Conservation (phyloP, 2,329 filamentous ascomycete genomes). For the Cytospora piceicola region DNA sequence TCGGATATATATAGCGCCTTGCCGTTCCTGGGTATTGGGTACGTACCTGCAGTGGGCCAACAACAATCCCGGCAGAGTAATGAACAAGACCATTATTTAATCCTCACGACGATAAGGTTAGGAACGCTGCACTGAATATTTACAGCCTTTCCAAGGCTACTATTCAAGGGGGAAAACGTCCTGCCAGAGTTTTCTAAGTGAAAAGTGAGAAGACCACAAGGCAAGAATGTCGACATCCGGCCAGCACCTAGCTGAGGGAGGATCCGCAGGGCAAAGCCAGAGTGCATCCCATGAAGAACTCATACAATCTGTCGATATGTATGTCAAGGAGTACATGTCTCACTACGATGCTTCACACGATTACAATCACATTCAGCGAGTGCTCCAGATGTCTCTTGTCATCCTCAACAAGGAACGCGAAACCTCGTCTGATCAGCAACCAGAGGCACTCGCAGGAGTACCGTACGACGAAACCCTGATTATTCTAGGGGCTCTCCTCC, state of each 20-base stretch:
- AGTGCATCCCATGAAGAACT: constrained; percentile 39
- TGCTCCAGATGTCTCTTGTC: constrained; percentile 69
- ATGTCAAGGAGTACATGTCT: constrained; percentile 73
- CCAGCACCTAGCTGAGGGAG: neutral
- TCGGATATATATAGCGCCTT: no score
- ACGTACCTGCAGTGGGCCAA: no score
- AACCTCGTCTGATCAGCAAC: constrained; percentile 28
- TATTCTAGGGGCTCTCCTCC: constrained; percentile 74
- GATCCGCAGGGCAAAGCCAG: neutral
- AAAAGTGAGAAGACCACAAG: neutral
- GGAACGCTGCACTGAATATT: neutral
- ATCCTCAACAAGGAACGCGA: constrained; percentile 58
- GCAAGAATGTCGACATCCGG: neutral
- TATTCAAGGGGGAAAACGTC: neutral
- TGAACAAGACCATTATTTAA: no score
- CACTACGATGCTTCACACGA: constrained; percentile 86
- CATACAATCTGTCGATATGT: constrained; percentile 59
- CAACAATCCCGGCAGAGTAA: no score
- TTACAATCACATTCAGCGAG: constrained; percentile 80
- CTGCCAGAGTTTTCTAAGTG: neutral
- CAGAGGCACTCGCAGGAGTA: constrained; percentile 29
- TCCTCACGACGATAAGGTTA: no score
- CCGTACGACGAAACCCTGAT: constrained; percentile 58
- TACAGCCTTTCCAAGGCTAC: neutral
- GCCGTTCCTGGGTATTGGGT: no score